Evolutionary conservation across 2,329 filamentous ascomycete species (phyloP).

Genomic region (Phialophora expanda): DNA sequence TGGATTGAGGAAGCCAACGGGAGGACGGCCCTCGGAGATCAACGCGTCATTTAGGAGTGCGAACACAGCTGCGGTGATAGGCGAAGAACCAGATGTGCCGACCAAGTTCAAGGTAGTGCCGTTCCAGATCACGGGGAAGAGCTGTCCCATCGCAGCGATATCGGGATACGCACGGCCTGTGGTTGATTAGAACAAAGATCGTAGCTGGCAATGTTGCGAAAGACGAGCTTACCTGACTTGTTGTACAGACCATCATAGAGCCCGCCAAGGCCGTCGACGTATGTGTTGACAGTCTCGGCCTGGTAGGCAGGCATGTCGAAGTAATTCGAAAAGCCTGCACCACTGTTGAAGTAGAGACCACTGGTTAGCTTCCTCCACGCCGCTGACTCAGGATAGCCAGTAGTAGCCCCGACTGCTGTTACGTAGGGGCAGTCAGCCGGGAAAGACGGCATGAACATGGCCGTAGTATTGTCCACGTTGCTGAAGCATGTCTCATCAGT

Average conservation of each 20-base stretch:
- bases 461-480: slow-evolving; percentile 61
- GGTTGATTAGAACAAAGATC: slow-evolving; percentile 37
- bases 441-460: slow-evolving; percentile 61
- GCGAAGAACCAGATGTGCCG: slow-evolving; percentile 51
- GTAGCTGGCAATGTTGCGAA: slow-evolving; percentile 18
- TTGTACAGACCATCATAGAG: slow-evolving; percentile 63
- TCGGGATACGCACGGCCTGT: slow-evolving; percentile 67
- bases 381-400: slow-evolving; percentile 56
- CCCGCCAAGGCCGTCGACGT: slow-evolving; percentile 50
- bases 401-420: slow-evolving; percentile 63
- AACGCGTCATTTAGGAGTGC: slow-evolving; percentile 37
- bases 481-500: slow-evolving; percentile 53
- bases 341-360: slow-evolving; percentile 48
- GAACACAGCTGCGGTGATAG: slow-evolving; percentile 36
- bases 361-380: slow-evolving; percentile 26
- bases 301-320: slow-evolving; percentile 59
- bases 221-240: slow-evolving; percentile 55
- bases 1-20: slow-evolving; percentile 38
- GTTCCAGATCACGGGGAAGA: slow-evolving; percentile 50
- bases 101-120: slow-evolving; percentile 48
- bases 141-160: slow-evolving; percentile 62
- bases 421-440: slow-evolving; percentile 67
- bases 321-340: slow-evolving; percentile 55
- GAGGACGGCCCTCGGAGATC: slow-evolving; percentile 34
- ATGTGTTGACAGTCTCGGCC: slow-evolving; percentile 51